Evolutionary conservation across 352 stramenopile genomes (phyloP).

Genomic region (Phytopythium boreale): DNA sequence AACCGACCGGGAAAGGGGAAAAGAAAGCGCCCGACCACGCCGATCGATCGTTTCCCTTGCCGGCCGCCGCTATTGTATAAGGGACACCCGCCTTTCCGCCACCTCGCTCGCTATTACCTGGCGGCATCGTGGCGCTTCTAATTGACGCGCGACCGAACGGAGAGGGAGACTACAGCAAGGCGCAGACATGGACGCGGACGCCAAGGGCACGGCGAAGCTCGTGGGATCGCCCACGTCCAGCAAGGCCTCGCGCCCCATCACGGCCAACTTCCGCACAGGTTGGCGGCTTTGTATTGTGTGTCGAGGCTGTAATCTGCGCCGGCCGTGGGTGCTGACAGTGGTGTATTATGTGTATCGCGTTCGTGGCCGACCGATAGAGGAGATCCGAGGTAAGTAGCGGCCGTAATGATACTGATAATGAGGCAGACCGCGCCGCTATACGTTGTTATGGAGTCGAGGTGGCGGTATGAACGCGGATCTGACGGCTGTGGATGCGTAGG

Average conservation of each 20-base stretch:
- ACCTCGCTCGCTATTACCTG: background rate
- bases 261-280: conserved; percentile 69
- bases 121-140: background rate
- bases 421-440: no score
- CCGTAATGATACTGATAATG: no score
- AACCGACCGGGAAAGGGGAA: conserved; percentile 5
- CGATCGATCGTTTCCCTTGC: background rate
- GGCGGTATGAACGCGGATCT: background rate
- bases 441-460: no score
- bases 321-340: background rate
- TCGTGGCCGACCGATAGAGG: conserved; percentile 20
- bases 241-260: conserved; percentile 47
- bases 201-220: conserved; percentile 32
- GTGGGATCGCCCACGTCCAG: conserved; percentile 24
- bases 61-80: background rate
- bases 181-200: conserved; percentile 9
- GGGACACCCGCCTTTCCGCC: background rate
- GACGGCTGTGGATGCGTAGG: conserved; percentile 27
- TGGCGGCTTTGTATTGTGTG: background rate
- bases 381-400: conserved; percentile 44
- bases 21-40: background rate
- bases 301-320: background rate
- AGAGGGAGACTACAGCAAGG: background rate
- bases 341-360: background rate
- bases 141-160: background rate